Conservation (phyloP, 2,329 filamentous ascomycete species). For the Lecanicillium sp. region DNA sequence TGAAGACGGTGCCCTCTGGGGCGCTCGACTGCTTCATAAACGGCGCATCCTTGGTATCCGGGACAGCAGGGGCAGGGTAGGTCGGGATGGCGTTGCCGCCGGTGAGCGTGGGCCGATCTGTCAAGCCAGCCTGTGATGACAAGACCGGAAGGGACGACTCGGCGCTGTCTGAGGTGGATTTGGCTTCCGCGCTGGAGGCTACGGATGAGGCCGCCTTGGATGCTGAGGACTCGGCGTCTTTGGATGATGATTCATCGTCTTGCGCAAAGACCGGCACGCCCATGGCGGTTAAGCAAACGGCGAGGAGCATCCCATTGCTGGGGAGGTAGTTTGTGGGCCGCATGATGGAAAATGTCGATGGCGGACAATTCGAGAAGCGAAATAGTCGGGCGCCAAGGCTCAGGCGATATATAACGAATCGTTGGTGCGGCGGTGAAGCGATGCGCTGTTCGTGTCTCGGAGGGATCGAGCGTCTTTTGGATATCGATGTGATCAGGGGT, state of each 20-base stretch:
- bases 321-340: no score
- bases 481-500: no score
- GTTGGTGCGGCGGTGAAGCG: no score
- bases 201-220: background rate
- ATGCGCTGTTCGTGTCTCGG: no score
- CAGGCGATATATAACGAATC: no score
- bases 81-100: constrained; percentile 34
- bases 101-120: constrained; percentile 35
- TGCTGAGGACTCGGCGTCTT: background rate
- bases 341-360: no score
- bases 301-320: no score
- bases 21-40: constrained; percentile 84
- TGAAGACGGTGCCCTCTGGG: constrained; percentile 93
- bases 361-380: no score
- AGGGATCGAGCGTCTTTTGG: no score
- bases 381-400: no score
- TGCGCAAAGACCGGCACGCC: no score
- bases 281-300: no score
- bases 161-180: background rate
- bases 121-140: constrained; percentile 12
- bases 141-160: background rate
- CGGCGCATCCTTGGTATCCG: constrained; percentile 75
- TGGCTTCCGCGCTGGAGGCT: background rate
- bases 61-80: constrained; percentile 68
- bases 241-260: background rate